These are phyloP conservation scores for Fraxinus excelsior DNA, from an alignment of 257 asterid genomes.

Conservation along the genomic window DNA sequence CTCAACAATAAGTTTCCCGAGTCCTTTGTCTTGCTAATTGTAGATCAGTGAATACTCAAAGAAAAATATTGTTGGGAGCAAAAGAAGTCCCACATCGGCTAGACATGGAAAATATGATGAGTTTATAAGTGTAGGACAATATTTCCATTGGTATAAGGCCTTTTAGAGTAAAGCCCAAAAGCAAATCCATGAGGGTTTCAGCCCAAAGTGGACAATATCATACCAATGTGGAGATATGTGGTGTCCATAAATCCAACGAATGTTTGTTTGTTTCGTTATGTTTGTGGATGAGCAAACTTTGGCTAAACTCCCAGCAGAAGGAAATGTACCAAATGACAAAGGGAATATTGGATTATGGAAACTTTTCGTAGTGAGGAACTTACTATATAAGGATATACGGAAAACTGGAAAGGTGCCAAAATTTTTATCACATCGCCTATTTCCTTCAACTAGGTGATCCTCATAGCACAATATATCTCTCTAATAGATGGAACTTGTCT, in stretches of 20 bases:
- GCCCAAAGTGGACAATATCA: no score
- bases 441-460: conserved; percentile 87
- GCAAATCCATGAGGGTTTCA: no score
- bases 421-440: conserved; percentile 81
- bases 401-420: conserved; percentile 96
- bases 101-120: no score
- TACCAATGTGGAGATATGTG: no score
- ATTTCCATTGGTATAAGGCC: no score
- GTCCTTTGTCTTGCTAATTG: conserved; percentile 6
- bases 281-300: conserved; percentile 80
- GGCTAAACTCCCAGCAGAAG: conserved; percentile 67
- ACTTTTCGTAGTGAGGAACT: conserved; percentile 68
- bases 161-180: no score
- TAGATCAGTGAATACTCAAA: conserved; percentile 89
- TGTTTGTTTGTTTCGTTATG: conserved; percentile 80
- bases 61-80: no score
- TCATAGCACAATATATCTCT: conserved; percentile 19
- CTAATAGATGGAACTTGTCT: conserved; percentile 18
- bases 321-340: conserved; percentile 61
- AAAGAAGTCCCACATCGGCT: no score
- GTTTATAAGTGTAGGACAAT: no score
- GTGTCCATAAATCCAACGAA: no score
- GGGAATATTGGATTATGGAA: conserved; percentile 85
- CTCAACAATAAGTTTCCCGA: neutral
- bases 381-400: conserved; percentile 76